phyloP scores from a whole-genome alignment of 768 basidiomycete genomes.

The Kockovaella imperatae region DNA sequence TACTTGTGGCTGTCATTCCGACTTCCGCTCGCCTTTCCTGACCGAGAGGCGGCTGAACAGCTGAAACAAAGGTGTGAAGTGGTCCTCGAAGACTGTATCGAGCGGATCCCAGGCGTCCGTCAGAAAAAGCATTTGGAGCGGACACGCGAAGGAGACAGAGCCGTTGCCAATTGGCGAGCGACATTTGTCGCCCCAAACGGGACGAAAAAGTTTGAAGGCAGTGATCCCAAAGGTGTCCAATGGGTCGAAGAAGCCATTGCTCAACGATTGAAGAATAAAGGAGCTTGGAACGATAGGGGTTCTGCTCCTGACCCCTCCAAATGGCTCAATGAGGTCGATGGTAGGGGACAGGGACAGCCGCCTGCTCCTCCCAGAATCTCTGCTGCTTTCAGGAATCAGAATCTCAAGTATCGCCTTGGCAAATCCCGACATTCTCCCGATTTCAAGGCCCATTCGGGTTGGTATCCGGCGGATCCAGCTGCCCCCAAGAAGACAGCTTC shows the following conservation, averaged over 20 bases:
- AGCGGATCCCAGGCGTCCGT: constrained; percentile 36
- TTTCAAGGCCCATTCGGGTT: too few relatives aligned
- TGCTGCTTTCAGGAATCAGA: background rate
- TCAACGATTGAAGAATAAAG: constrained; percentile 11
- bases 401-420: background rate
- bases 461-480: too few relatives aligned
- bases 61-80: constrained; percentile 60
- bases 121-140: constrained; percentile 14
- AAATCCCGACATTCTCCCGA: too few relatives aligned
- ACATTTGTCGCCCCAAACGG: constrained; percentile 15
- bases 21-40: constrained; percentile 58
- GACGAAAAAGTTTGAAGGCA: constrained; percentile 9
- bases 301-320: constrained; percentile 3
- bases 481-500: too few relatives aligned
- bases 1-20: constrained; percentile 83
- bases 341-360: background rate
- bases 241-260: constrained; percentile 12
- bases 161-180: constrained; percentile 11
- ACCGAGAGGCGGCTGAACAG: constrained; percentile 50
- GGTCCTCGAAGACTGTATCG: constrained; percentile 56
- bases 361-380: too few relatives aligned
- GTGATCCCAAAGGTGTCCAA: constrained; percentile 2
- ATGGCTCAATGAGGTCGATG: background rate
- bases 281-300: constrained; percentile 18
- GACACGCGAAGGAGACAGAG: constrained; percentile 12